Evolutionary conservation across 331 rosid genomes (phyloP), one percentile per base, ranked within the genome.

Genomic region (Arachis monticola): DNA sequence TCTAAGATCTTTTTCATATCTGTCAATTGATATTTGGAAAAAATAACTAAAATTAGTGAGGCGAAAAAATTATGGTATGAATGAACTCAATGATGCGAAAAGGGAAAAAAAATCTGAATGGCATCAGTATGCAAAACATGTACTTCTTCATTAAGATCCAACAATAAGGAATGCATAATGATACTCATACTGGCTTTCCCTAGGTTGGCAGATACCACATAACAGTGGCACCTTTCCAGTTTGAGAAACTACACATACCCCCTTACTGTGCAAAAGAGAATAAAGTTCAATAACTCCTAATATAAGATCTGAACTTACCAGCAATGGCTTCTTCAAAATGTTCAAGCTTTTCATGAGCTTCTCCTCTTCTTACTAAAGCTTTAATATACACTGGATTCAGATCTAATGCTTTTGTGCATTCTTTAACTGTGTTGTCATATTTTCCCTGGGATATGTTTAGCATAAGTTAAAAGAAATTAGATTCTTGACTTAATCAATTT

Each of bases 261-360:
- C 69, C 66, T 70, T 42, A 62, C 41, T 56, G 38, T 7, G 3
- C 41, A 58, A 65, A 64, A 46, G 30, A 40, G 14, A 65, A 72
- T 3, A 53, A 55, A 22, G 55, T 64, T 32, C 11, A 9, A 8
- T n/a, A 66, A 63, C 70, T 13, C 66, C 45, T 61, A 6, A 64
- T 8, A 45, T 57, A 56, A 58, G 69, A 52, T 6, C 14, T 45
- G 68, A 79, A 73, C 84, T 76, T 82, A 94, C 97, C 99, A 6
- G 85, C 76, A 68, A 92, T 84, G 66, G 97, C 97, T 87, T 94
- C 97, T 67, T 92, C 99, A 75, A 88, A 94, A 81, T 87, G 96
- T 69, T 94, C 99, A 79, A 88, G 91, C 77, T 22, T 94, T 94
- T 94, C 99, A 71, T 87, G 96, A 56, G 97, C 97, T 81, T 94